Conservation (phyloP, 2,329 filamentous ascomycete species). For the Chrysoporthe deuterocubensis region DNA sequence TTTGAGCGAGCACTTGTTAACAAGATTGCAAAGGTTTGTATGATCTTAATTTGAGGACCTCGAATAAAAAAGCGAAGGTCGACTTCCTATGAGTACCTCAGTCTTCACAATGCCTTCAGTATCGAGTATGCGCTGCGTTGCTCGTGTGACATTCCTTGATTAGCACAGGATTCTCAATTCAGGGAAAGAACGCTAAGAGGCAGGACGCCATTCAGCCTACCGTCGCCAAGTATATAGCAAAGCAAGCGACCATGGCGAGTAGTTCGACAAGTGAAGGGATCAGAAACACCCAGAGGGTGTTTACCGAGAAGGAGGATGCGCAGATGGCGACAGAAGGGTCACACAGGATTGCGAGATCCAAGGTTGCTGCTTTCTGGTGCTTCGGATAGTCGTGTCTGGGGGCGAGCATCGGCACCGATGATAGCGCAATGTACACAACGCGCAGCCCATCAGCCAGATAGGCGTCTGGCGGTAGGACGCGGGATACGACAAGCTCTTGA, state of each 20-base stretch:
- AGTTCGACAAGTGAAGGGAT: too few relatives aligned
- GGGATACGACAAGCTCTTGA: too few relatives aligned
- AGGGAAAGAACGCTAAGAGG: too few relatives aligned
- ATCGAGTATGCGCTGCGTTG: not conserved
- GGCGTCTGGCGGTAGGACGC: too few relatives aligned
- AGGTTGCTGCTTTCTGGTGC: not conserved
- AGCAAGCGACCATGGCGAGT: too few relatives aligned
- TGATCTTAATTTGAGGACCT: not conserved
- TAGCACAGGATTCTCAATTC: too few relatives aligned
- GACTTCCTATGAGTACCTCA: not conserved
- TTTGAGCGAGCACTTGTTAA: not conserved
- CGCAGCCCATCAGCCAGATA: too few relatives aligned
- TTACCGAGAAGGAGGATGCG: not conserved
- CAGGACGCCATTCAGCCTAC: too few relatives aligned
- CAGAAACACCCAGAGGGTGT: too few relatives aligned
- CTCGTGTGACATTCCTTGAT: not conserved
- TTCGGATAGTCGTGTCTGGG: not conserved
- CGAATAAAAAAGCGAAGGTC: not conserved
- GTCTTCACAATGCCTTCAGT: not conserved
- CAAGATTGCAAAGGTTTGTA: not conserved
- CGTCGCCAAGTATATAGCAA: too few relatives aligned
- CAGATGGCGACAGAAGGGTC: not conserved
- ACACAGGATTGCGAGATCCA: not conserved
- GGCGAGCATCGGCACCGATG: not conserved
- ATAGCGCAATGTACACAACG: too few relatives aligned